These are phyloP conservation scores for Talaromyces amestolkiae DNA, from an alignment of 2,329 filamentous ascomycete genomes.

Conservation along the genomic window DNA sequence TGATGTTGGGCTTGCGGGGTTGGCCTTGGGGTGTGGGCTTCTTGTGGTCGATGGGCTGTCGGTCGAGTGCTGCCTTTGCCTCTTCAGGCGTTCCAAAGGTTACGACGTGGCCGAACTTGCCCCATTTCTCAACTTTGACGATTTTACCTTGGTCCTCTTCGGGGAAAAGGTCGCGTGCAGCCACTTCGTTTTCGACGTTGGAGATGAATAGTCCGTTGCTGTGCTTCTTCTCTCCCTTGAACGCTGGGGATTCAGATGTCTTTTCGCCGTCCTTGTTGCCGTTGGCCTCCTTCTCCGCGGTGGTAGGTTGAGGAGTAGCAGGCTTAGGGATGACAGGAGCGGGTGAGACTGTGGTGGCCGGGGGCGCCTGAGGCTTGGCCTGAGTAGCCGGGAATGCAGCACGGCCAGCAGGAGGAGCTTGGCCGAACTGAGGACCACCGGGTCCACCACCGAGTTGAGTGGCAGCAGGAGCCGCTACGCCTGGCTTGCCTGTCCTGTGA, in stretches of 20 bases:
- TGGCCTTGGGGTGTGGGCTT: constrained; percentile 65
- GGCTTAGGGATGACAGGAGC: constrained; percentile 44
- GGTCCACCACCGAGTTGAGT: constrained; percentile 27
- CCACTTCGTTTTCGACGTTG: constrained; percentile 78
- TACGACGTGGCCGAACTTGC: constrained; percentile 75
- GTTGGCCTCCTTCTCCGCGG: constrained; percentile 47
- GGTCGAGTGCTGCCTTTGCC: constrained; percentile 73
- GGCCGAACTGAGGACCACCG: constrained; percentile 41
- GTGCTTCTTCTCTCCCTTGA: constrained; percentile 62
- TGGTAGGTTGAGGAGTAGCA: constrained; percentile 37
- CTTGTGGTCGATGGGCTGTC: constrained; percentile 73
- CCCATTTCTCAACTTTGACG: constrained; percentile 62
- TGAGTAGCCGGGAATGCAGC: constrained; percentile 31
- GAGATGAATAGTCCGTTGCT: constrained; percentile 87
- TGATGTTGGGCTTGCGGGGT: constrained; percentile 75
- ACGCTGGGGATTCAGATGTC: constrained; percentile 46
- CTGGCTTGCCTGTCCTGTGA: constrained; percentile 83
- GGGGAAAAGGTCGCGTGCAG: constrained; percentile 75
- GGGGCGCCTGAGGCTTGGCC: constrained; percentile 28
- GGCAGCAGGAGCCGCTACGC: constrained; percentile 32
- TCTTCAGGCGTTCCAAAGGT: constrained; percentile 79
- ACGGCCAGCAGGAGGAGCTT: constrained; percentile 36
- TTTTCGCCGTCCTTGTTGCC: constrained; percentile 50
- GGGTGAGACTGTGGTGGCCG: constrained; percentile 34
- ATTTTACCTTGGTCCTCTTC: constrained; percentile 84